Conservation (phyloP, 139 green algal species). For the Trebouxia sp. region DNA sequence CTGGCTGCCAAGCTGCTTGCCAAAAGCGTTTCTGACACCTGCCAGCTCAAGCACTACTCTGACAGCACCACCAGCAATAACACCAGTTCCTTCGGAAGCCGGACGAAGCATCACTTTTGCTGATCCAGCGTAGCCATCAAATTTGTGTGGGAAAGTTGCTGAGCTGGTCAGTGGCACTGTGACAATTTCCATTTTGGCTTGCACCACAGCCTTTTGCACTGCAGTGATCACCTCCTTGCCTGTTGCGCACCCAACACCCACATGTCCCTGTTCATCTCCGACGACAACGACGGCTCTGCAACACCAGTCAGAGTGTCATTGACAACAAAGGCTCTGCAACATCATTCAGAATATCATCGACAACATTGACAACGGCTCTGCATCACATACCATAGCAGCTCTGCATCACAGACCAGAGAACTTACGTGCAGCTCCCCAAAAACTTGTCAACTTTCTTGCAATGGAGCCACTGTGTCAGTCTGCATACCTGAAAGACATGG, state of each 20-base stretch:
- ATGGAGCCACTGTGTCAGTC: not conserved
- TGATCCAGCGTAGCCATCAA: conserved; percentile 81
- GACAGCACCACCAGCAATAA: conserved; percentile 76
- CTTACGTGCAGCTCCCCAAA: not conserved
- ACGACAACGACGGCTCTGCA: conserved; percentile 61
- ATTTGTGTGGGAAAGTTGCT: conserved; percentile 80
- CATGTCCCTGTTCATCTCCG: conserved; percentile 71
- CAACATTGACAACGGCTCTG: not conserved
- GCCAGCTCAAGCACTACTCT: conserved; percentile 90
- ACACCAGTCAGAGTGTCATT: not conserved
- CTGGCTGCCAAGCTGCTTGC: conserved; percentile 89
- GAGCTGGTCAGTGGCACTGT: conserved; percentile 63
- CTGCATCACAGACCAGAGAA: not conserved
- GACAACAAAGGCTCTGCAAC: not conserved
- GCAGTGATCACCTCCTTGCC: conserved; percentile 86
- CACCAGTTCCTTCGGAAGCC: conserved; percentile 88
- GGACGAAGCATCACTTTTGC: conserved; percentile 86
- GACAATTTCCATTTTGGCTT: conserved; percentile 75
- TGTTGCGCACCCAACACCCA: conserved; percentile 88
- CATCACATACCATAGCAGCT: not conserved
- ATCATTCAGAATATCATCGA: not conserved
- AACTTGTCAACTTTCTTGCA: no score
- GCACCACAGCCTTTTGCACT: conserved; percentile 78
- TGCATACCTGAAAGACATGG: conserved; percentile 89
- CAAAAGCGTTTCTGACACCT: conserved; percentile 90